phyloP scores from a whole-genome alignment of 2,329 filamentous ascomycete species.

The Periconia sp. region DNA sequence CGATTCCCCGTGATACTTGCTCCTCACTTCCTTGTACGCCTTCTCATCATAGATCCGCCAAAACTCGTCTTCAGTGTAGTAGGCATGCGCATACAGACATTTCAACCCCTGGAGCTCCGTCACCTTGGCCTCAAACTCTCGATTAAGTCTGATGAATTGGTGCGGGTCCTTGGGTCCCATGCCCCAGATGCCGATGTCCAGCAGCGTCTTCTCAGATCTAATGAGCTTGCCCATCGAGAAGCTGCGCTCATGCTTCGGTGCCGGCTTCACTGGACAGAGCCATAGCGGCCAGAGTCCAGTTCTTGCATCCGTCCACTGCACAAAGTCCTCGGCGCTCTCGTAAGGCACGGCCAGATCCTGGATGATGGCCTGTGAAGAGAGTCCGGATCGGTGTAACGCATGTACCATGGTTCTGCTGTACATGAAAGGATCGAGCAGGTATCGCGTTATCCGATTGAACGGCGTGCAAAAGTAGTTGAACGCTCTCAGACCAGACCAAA shows the following conservation, averaged over 20 bases:
- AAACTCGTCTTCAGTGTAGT: slow-evolving; percentile 76
- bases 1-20: slow-evolving; percentile 67
- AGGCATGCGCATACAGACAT: slow-evolving; percentile 87
- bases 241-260: slow-evolving; percentile 27
- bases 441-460: slow-evolving; percentile 65
- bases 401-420: slow-evolving; percentile 68
- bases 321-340: slow-evolving; percentile 57
- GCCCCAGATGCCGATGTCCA: slow-evolving; percentile 74
- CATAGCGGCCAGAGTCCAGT: slow-evolving; percentile 63
- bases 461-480: slow-evolving; percentile 67
- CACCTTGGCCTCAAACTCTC: slow-evolving; percentile 73
- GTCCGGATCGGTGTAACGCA: slow-evolving; percentile 64
- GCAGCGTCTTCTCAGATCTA: slow-evolving; percentile 32
- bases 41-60: slow-evolving; percentile 67
- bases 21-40: slow-evolving; percentile 68
- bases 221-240: slow-evolving; percentile 38
- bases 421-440: slow-evolving; percentile 65
- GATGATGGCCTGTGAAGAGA: slow-evolving; percentile 63
- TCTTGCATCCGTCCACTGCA: slow-evolving; percentile 57
- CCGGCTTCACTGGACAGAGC: slow-evolving; percentile 60
- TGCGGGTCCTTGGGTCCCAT: slow-evolving; percentile 65
- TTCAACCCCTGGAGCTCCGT: slow-evolving; percentile 77
- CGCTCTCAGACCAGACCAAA: slow-evolving; percentile 68
- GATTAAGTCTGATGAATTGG: slow-evolving; percentile 72
- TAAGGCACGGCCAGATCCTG: slow-evolving; percentile 69